Evolutionary conservation across 129 eudicot genomes (phyloP).

Genomic region (Flaveria brownii): DNA sequence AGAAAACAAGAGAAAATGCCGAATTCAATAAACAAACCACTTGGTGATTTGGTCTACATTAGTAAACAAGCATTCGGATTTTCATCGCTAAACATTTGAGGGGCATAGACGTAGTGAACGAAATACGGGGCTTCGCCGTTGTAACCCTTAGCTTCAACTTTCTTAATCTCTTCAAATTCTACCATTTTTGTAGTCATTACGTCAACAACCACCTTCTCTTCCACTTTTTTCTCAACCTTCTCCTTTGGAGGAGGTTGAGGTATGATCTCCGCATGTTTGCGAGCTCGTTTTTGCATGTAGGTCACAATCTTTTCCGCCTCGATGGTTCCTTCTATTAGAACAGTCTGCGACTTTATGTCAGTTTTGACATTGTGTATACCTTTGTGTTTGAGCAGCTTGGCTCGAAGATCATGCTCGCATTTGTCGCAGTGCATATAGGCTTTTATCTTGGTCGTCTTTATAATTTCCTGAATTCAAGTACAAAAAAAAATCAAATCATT

Average conservation of each 20-base stretch:
- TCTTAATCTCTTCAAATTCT: slow-evolving; percentile 54
- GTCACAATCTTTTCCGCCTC: slow-evolving; percentile 66
- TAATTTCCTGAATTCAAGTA: slow-evolving; percentile 45
- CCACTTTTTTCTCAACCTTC: slow-evolving; percentile 37
- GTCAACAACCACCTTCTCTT: slow-evolving; percentile 39
- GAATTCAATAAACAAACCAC: background rate
- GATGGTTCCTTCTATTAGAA: slow-evolving; percentile 69
- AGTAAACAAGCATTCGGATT: slow-evolving; percentile 86
- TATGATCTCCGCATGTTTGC: slow-evolving; percentile 75
- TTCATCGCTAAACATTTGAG: slow-evolving; percentile 93
- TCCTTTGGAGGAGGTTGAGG: slow-evolving; percentile 32
- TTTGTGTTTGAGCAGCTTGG: slow-evolving; percentile 68
- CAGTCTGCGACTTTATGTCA: slow-evolving; percentile 70
- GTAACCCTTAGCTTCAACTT: slow-evolving; percentile 58
- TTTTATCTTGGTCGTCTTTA: slow-evolving; percentile 59
- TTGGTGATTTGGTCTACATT: slow-evolving; percentile 38
- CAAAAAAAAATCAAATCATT: background rate
- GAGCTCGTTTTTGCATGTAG: slow-evolving; percentile 58
- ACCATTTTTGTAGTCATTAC: slow-evolving; percentile 35
- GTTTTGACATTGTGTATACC: slow-evolving; percentile 78
- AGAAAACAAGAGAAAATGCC: background rate
- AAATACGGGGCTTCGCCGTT: slow-evolving; percentile 66
- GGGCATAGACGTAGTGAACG: slow-evolving; percentile 90
- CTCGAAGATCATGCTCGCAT: slow-evolving; percentile 66
- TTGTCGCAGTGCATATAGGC: slow-evolving; percentile 72